Evolutionary conservation across 768 basidiomycete species (phyloP).

Genomic region (Amanita muscaria): DNA sequence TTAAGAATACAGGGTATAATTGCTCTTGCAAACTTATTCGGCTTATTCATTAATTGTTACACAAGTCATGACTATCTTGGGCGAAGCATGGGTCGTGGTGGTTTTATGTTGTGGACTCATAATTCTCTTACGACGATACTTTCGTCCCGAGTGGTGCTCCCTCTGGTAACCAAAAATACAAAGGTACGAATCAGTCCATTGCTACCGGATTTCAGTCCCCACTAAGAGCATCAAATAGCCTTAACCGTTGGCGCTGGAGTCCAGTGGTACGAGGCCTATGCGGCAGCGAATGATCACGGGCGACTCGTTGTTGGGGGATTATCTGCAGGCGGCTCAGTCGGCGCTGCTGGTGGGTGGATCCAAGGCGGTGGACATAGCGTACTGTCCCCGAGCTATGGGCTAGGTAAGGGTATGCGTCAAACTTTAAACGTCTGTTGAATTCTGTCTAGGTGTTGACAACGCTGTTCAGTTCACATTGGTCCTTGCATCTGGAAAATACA

Average conservation of each 20-base stretch:
- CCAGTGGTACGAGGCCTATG: conserved; percentile 37
- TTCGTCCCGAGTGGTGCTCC: conserved; percentile 26
- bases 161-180: background rate
- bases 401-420: background rate
- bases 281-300: conserved; percentile 25
- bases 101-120: conserved; percentile 34
- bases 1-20: conserved; percentile 28
- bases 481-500: conserved; percentile 28
- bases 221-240: conserved; percentile 14
- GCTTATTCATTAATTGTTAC: conserved; percentile 8
- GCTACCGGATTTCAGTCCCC: background rate
- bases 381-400: background rate
- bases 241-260: conserved; percentile 34
- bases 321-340: conserved; percentile 30
- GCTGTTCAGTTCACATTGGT: conserved; percentile 36
- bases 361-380: conserved; percentile 30
- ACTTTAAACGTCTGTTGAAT: background rate
- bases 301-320: conserved; percentile 40
- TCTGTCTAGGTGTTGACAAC: conserved; percentile 34
- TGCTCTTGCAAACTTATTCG: background rate
- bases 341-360: conserved; percentile 42
- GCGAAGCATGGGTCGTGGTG: conserved; percentile 32
- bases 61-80: conserved; percentile 35
- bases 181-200: too few relatives aligned
- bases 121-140: conserved; percentile 21